These are phyloP conservation scores for Boletus rex-veris DNA, from an alignment of 768 basidiomycete species.

Conservation along the genomic window DNA sequence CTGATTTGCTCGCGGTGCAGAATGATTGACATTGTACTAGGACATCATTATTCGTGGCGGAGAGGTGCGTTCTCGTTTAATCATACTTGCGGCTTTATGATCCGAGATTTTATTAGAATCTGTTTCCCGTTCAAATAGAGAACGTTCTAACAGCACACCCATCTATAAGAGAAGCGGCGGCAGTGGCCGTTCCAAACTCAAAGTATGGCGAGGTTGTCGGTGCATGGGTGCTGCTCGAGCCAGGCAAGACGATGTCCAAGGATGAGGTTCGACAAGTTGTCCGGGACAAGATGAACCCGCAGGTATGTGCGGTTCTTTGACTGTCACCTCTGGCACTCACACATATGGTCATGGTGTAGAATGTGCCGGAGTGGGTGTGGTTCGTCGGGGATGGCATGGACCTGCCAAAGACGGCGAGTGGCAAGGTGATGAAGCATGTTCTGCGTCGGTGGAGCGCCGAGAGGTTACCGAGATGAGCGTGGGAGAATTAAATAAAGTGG, in stretches of 20 bases:
- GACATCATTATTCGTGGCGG: constrained; percentile 87
- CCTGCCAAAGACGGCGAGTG: constrained; percentile 82
- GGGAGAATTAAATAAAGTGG: constrained; percentile 14
- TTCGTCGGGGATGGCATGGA: constrained; percentile 67
- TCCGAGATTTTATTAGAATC: constrained; percentile 46
- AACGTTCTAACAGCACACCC: constrained; percentile 58
- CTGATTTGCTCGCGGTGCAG: background rate
- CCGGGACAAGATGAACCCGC: constrained; percentile 66
- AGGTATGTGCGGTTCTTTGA: constrained; percentile 42
- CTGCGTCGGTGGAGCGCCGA: constrained; percentile 61
- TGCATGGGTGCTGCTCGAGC: constrained; percentile 65
- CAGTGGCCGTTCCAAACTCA: constrained; percentile 63
- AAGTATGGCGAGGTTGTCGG: constrained; percentile 79
- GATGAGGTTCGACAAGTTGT: constrained; percentile 57
- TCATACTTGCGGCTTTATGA: background rate
- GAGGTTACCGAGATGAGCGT: constrained; percentile 5
- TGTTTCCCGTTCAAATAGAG: constrained; percentile 84
- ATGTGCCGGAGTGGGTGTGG: constrained; percentile 81
- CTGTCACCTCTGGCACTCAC: background rate
- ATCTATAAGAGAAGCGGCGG: constrained; percentile 67
- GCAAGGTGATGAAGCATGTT: constrained; percentile 83
- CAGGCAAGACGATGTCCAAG: constrained; percentile 35
- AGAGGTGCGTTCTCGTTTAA: constrained; percentile 45
- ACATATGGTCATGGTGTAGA: constrained; percentile 39
- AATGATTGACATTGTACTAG: constrained; percentile 29